Evolutionary conservation across 441 rosid species (phyloP), one percentile per base, ranked within the genome.

Genomic region (Erodium texanum): DNA sequence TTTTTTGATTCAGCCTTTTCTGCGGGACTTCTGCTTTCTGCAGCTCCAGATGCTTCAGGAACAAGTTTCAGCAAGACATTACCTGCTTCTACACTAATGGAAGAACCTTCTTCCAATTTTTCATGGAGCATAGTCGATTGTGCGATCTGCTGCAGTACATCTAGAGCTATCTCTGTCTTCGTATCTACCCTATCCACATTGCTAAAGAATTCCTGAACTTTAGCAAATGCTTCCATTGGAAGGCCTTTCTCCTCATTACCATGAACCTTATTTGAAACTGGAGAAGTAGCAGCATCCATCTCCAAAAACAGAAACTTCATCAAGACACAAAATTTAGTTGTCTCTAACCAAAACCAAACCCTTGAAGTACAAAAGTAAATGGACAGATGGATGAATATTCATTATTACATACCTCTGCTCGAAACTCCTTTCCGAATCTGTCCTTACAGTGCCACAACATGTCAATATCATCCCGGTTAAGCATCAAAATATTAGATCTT

Each of bases 351-450:
- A 62, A 54, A 65, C 24, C 41, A 64, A 69, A 23, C 66, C 64
- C 6, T 61, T n/a, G 68, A 24, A 67, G 54, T 23, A 69, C 18
- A 11, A 20, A 56, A 71, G 18, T 18, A 48, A 48, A 48, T 48
- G 18, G 54, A 18, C 56, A n/a, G 66, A 32, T 22, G 7, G 34
- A 66, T 62, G 66, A 71, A 12, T 36, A 63, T 68, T 64, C 43
- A 29, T n/a, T n/a, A n/a, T n/a, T n/a, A n/a, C n/a, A 75, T 81
- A 93, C 97, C 99, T 93, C 97, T 3, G 87, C 88, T 76, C 85
- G 82, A 79, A 91, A 93, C 71, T 88, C 89, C 78, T 87, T 87
- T 20, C 95, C 86, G 74, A 89, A 91, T 69, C 77, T 83, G 79
- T 87, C 90, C 72, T 74, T 82, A 65, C 78, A 76, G 79, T 86